Percentiles rank a stretch among this genome's conserved stretches.
phyloP scores from a whole-genome alignment of 768 basidiomycete genomes.

The Boletus sensibilis region DNA sequence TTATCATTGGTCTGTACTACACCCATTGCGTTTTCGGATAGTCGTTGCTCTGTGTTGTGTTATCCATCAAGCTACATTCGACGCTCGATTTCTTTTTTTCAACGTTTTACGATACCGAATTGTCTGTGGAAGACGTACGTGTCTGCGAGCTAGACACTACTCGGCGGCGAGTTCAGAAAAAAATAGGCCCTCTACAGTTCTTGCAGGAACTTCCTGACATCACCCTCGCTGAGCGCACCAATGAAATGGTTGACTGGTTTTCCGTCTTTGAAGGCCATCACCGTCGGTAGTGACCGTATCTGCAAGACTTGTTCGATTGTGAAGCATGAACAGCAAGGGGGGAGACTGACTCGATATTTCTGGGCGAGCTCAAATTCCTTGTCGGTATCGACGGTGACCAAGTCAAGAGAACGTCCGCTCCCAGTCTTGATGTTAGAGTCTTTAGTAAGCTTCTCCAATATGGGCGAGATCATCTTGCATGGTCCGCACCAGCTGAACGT shows the following conservation, averaged over 20 bases:
- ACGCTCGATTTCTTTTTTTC: neutral
- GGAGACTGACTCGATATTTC: conserved; percentile 43
- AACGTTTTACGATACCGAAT: conserved; percentile 11
- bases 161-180: neutral
- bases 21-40: conserved; percentile 8
- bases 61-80: conserved; percentile 8
- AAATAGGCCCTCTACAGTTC: conserved; percentile 27
- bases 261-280: conserved; percentile 73
- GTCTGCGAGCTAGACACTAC: neutral
- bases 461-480: conserved; percentile 69
- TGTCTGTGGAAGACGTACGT: neutral
- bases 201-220: conserved; percentile 47
- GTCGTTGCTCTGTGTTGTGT: conserved; percentile 10
- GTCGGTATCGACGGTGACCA: conserved; percentile 70
- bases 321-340: neutral
- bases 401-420: conserved; percentile 58
- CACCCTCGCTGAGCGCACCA: conserved; percentile 51
- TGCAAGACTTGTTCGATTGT: conserved; percentile 27
- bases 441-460: conserved; percentile 57
- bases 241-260: conserved; percentile 57
- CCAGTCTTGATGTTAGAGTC: conserved; percentile 46
- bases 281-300: conserved; percentile 78
- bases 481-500: conserved; percentile 71
- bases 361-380: conserved; percentile 50
- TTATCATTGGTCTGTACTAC: conserved; percentile 19